Base-by-base conservation (phyloP, 2,329 filamentous ascomycete genomes). In the Apiospora sp. region DNA sequence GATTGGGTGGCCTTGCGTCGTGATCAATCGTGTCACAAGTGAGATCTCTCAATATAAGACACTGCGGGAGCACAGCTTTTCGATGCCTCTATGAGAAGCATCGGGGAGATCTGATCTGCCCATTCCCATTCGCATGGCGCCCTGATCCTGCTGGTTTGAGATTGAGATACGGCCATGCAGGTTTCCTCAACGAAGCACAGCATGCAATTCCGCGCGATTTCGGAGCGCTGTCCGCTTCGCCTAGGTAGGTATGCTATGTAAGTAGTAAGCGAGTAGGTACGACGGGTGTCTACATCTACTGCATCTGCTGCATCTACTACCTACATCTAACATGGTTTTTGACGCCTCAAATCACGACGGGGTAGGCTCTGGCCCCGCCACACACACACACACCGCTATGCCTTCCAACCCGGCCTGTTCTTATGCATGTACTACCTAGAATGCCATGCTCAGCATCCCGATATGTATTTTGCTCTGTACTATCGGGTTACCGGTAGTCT, bases 21-120 rank as follows among this genome's bases (percentile, higher is more conserved):
- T 64, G 58, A 41, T 64, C 58, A 41, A 64, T 37, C 58, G 22
- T 64, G 58, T 64, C 34, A 64, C 58, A 64, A 64, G 58, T 41
- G 58, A 64, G 58, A 64, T 64, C 58, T 64, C 58, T 64, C 58
- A 37, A 64, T 64, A 64, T 64, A 34, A 64, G 58, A 64, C 58
- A 64, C 58, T 41, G 34, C 58, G 30, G 30, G 30, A 37, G 19
- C 54, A 61, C 54, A 41, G 30, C 34, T 64, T 64, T 64, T 10
- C 58, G 30, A 64, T 64, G 34, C n/a, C 30, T 41, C 58, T 34
- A 34, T 41, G 58, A n/a, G 58, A 64, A 64, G 34, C 58, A 64
- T 61, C 58, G 58, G 58, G 19, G 58, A 64, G 58, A 64, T 37
- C 34, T 41, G 58, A 64, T 64, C 58, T 64, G 58, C 58, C 58